Percentiles rank a stretch among this genome's conserved stretches.
Conservation (phyloP, 129 eudicot genomes). For the Lactuca saligna region DNA sequence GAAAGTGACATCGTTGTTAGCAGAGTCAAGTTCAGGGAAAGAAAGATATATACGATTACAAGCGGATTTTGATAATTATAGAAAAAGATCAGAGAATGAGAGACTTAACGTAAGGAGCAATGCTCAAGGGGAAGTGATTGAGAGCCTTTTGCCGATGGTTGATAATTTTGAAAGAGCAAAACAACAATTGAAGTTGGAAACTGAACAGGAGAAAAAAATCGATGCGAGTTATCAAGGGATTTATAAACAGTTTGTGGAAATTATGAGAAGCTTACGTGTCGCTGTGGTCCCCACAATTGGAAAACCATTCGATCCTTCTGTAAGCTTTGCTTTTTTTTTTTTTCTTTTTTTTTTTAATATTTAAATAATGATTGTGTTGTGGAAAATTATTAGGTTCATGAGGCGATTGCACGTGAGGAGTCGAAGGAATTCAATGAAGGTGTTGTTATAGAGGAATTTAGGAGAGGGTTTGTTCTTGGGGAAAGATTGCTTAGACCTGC, state of each 20-base stretch:
- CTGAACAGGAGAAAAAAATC: constrained; percentile 81
- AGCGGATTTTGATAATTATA: constrained; percentile 92
- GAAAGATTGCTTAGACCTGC: constrained; percentile 86
- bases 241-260: constrained; percentile 92
- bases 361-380: not conserved
- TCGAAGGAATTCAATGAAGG: constrained; percentile 83
- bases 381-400: constrained; percentile 68
- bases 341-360: not conserved
- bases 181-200: constrained; percentile 71
- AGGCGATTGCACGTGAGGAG: constrained; percentile 91
- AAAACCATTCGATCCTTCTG: constrained; percentile 88
- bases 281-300: constrained; percentile 88
- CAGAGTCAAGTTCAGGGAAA: constrained; percentile 67
- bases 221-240: constrained; percentile 97
- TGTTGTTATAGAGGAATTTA: constrained; percentile 63
- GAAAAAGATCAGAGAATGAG: constrained; percentile 90
- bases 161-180: constrained; percentile 95
- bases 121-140: constrained; percentile 91
- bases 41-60: constrained; percentile 81
- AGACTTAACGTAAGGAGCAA: constrained; percentile 55
- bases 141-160: constrained; percentile 89
- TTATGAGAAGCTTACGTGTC: constrained; percentile 86
- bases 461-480: constrained; percentile 81
- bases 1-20: constrained; percentile 47
- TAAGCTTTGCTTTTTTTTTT: constrained; percentile 27